A percentile compares a stretch with the other conserved stretches of the same genome.
Evolutionary conservation across 2,329 filamentous ascomycete species (phyloP).

Genomic region (Tolypocladium cylindrosporum): DNA sequence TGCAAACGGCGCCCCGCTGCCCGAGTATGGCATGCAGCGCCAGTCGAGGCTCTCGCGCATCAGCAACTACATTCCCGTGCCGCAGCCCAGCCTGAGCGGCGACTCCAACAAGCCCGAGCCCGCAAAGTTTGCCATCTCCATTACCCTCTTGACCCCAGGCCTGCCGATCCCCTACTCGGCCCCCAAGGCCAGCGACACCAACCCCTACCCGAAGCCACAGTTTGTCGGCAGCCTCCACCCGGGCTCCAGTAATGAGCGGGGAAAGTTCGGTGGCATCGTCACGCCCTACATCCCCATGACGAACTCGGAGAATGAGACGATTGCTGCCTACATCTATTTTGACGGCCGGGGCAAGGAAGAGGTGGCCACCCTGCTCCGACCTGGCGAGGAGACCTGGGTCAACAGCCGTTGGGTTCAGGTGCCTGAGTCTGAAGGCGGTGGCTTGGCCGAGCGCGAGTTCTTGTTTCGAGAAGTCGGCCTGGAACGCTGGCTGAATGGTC

Average conservation of each 20-base stretch:
- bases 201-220: constrained; percentile 74
- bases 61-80: constrained; percentile 94
- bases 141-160: constrained; percentile 83
- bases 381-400: constrained; percentile 97
- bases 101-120: constrained; percentile 72
- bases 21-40: constrained; percentile 91
- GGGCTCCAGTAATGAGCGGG: constrained; percentile 36
- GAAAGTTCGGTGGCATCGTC: constrained; percentile 45
- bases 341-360: constrained; percentile 93
- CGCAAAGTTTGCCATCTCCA: constrained; percentile 95
- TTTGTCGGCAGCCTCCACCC: constrained; percentile 61
- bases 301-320: constrained; percentile 87
- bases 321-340: constrained; percentile 98
- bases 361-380: constrained; percentile 83
- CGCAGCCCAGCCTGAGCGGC: constrained; percentile 61
- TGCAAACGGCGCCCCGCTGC: constrained; percentile 65
- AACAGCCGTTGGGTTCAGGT: constrained; percentile 97
- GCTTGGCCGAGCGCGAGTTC: constrained; percentile 91
- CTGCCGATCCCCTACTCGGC: constrained; percentile 88
- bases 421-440: constrained; percentile 81
- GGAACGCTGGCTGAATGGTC: constrained; percentile 90
- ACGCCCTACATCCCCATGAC: constrained; percentile 88
- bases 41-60: constrained; percentile 86
- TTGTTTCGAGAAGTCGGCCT: constrained; percentile 93
- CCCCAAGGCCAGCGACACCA: constrained; percentile 65